phyloP scores from a whole-genome alignment of 2,329 filamentous ascomycete species.

The Madurella mycetomatis region DNA sequence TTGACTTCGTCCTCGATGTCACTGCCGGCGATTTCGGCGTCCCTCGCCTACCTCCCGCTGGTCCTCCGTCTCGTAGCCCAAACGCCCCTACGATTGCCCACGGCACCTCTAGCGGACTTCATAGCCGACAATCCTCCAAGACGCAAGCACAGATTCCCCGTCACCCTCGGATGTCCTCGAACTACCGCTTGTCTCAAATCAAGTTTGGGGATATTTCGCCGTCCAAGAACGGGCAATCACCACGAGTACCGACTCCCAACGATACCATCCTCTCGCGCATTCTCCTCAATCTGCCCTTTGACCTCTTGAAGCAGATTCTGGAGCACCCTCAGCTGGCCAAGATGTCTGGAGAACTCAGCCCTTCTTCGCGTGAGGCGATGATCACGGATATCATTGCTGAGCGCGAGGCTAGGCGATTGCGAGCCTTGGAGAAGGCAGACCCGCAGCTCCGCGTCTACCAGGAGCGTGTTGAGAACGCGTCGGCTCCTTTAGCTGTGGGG shows the following conservation, averaged over 20 bases:
- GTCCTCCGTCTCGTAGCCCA: neutral
- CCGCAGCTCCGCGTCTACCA: constrained; percentile 16
- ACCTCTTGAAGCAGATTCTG: constrained; percentile 60
- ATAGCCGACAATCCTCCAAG: constrained; percentile 19
- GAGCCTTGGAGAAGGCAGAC: constrained; percentile 39
- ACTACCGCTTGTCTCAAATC: constrained; percentile 27
- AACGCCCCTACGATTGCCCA: constrained; percentile 17
- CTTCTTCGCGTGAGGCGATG: constrained; percentile 44
- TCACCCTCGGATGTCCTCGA: constrained; percentile 21
- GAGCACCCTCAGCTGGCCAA: constrained; percentile 55
- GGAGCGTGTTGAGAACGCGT: constrained; percentile 17
- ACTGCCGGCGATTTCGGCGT: constrained; percentile 29
- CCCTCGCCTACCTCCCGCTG: constrained; percentile 22
- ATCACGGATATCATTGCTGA: constrained; percentile 50
- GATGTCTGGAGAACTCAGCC: constrained; percentile 46
- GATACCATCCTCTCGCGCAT: constrained; percentile 58
- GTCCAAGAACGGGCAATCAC: constrained; percentile 29
- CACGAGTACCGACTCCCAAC: constrained; percentile 25
- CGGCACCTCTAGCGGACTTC: constrained; percentile 16
- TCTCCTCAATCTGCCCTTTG: constrained; percentile 66
- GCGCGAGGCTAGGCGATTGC: constrained; percentile 53
- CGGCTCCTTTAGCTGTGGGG: constrained; percentile 18
- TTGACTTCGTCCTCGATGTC: constrained; percentile 50
- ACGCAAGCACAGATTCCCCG: constrained; percentile 15
- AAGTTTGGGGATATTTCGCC: constrained; percentile 30